A percentile compares a stretch with the other conserved stretches of the same genome.
Conservation (phyloP, 106 monocot species). For the Alisma plantagoaquatica region DNA sequence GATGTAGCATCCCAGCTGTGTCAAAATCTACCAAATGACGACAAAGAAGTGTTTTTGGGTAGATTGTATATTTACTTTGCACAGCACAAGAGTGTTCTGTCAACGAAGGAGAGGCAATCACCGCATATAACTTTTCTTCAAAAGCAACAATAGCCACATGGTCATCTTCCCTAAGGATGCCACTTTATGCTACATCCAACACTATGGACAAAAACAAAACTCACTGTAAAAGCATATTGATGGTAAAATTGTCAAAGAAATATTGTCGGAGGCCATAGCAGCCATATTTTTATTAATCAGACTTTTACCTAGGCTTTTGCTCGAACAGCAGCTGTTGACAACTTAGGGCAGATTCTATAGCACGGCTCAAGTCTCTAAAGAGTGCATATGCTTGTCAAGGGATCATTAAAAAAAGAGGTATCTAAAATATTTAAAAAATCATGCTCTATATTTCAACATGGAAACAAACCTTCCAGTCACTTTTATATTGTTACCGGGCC, state of each 20-base stretch:
- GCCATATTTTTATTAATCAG: no score
- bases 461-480: conserved; percentile 73
- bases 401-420: background rate
- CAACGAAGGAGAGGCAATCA: no score
- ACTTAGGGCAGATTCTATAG: conserved; percentile 88
- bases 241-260: background rate
- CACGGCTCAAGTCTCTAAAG: conserved; percentile 73
- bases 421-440: background rate
- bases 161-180: no score
- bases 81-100: no score
- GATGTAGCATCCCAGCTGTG: no score
- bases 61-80: no score
- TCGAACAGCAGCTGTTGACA: conserved; percentile 35
- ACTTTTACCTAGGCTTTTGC: conserved; percentile 66
- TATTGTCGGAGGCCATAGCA: background rate
- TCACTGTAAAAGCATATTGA: background rate
- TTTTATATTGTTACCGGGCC: conserved; percentile 55
- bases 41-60: no score
- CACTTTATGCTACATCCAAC: conserved; percentile 96
- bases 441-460: background rate
- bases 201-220: conserved; percentile 19
- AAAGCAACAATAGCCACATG: no score
- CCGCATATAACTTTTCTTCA: no score
- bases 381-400: background rate
- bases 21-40: no score